Base-by-base conservation (phyloP, 2,329 filamentous ascomycete species). In the Thielaviopsis musarum region DNA sequence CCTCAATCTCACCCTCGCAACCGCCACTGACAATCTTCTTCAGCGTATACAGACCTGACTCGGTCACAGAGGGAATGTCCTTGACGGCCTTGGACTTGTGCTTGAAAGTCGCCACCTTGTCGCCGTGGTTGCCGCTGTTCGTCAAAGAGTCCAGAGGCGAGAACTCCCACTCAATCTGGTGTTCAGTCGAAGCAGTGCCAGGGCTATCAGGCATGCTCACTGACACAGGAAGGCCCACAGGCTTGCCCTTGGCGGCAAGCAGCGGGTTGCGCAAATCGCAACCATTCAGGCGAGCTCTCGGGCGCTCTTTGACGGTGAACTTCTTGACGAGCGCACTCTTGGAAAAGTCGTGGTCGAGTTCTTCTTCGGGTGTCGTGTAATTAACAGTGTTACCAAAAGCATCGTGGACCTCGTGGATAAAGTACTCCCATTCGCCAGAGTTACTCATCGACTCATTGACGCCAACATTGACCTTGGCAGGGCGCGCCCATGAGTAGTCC, bases 381-480 rank as follows among this genome's bases (percentile, higher is more conserved):
- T 83, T 86, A 61, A 91, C 84, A 45, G 85, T 73, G 66, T 98
- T 98, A 54, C 91, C 91, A 65, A 91, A 86, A 2, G 83, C 91
- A 73, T 98, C 93, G 62, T 88, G 83, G 9, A 98, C 88, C 69
- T 96, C 88, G 65, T 96, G 88, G 58, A 98, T 83, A 1, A 86
- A 84, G 68, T 97, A 98, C 62, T 86, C 78, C 91, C 91, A 97
- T 57, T 83, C 78, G 17, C 91, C 93, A 57, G 85, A 80, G 6
- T 78, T 77, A 55, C 81, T 82, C 73, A 98, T 82, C 5, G 91
- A 91, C 70, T 98, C 94, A 67, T 95, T 97, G 60, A 98, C 74
- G 4, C 88, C 83, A 21, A 98, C 88, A 10, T 78, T 79, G 41
- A 98, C 83, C 49, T 75, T 84, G 61, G 87, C 84, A 21, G 84